Percentiles rank a stretch among this genome's conserved stretches.
phyloP scores from a whole-genome alignment of 129 eudicot genomes.

The Pseudognaphalium luteoalbum region DNA sequence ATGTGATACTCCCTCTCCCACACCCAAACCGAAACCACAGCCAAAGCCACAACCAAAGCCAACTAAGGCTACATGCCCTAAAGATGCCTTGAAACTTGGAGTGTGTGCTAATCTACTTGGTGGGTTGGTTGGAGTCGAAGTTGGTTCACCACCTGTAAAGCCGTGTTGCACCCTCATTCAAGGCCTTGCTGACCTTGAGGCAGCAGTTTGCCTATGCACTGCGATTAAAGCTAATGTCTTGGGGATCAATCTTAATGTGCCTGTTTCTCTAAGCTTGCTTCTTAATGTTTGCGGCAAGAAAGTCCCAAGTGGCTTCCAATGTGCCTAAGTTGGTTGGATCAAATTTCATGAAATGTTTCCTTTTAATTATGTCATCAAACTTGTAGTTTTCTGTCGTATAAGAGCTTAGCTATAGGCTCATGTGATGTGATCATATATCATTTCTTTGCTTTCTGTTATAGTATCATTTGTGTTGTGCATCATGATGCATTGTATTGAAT shows the following conservation, averaged over 20 bases:
- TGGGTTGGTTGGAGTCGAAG: slow-evolving; percentile 21
- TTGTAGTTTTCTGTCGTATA: background rate
- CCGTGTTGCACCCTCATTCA: slow-evolving; percentile 53
- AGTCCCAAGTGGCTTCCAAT: background rate
- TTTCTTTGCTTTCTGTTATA: background rate
- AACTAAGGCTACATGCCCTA: slow-evolving; percentile 33
- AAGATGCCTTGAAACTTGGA: slow-evolving; percentile 36
- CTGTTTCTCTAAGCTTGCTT: slow-evolving; percentile 46
- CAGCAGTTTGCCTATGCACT: slow-evolving; percentile 66
- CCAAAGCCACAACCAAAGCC: slow-evolving; percentile 21
- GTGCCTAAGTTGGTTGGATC: slow-evolving; percentile 19
- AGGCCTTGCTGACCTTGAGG: slow-evolving; percentile 57
- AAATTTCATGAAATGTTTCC: background rate
- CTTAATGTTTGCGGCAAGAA: background rate
- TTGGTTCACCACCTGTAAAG: slow-evolving; percentile 30
- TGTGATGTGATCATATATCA: background rate
- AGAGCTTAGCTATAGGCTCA: slow-evolving; percentile 6
- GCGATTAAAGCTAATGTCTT: slow-evolving; percentile 54
- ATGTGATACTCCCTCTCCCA: slow-evolving; percentile 21
- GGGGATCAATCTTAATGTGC: slow-evolving; percentile 57
- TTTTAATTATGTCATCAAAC: background rate
- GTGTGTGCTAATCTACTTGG: slow-evolving; percentile 39
- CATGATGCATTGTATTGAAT: background rate
- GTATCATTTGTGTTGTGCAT: background rate
- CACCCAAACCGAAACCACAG: slow-evolving; percentile 11